phyloP scores from a whole-genome alignment of 179 eudicot species.

The Pouteria campechiana region DNA sequence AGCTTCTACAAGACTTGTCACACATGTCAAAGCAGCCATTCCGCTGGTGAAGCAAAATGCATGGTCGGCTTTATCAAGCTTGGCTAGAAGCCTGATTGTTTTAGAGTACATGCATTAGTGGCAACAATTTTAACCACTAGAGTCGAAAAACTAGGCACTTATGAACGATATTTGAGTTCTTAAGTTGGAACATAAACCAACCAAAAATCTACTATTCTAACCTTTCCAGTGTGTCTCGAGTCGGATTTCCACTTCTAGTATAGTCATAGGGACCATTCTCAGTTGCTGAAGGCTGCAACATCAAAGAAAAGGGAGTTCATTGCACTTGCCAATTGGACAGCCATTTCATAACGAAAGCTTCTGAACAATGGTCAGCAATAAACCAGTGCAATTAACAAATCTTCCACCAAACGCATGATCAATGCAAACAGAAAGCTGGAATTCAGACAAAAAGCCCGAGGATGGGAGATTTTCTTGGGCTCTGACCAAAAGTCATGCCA shows the following conservation, averaged over 20 bases:
- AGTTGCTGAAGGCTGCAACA: slow-evolving; percentile 68
- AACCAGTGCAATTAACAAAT: too few relatives aligned
- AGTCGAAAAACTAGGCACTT: too few relatives aligned
- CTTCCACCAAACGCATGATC: too few relatives aligned
- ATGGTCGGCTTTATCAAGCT: slow-evolving; percentile 89
- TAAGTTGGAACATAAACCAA: not conserved
- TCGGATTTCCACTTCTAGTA: slow-evolving; percentile 98
- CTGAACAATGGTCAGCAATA: too few relatives aligned
- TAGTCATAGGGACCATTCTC: slow-evolving; percentile 81
- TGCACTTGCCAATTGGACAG: too few relatives aligned
- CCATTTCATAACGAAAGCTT: too few relatives aligned
- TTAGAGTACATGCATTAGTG: slow-evolving; percentile 8
- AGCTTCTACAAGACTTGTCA: slow-evolving; percentile 72
- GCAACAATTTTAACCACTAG: not conserved
- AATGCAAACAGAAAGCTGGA: too few relatives aligned
- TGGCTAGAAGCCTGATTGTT: slow-evolving; percentile 57
- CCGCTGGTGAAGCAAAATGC: slow-evolving; percentile 98
- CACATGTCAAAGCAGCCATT: slow-evolving; percentile 98
- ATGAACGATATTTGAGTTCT: too few relatives aligned
- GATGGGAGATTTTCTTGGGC: too few relatives aligned
- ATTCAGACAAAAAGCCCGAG: too few relatives aligned
- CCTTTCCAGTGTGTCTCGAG: slow-evolving; percentile 81
- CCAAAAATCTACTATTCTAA: too few relatives aligned
- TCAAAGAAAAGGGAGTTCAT: not conserved
- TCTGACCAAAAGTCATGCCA: too few relatives aligned